Percentiles rank a stretch among this genome's conserved stretches.
These are phyloP conservation scores for Cercospora sp. DNA, from an alignment of 2,329 filamentous ascomycete genomes.

Conservation along the genomic window DNA sequence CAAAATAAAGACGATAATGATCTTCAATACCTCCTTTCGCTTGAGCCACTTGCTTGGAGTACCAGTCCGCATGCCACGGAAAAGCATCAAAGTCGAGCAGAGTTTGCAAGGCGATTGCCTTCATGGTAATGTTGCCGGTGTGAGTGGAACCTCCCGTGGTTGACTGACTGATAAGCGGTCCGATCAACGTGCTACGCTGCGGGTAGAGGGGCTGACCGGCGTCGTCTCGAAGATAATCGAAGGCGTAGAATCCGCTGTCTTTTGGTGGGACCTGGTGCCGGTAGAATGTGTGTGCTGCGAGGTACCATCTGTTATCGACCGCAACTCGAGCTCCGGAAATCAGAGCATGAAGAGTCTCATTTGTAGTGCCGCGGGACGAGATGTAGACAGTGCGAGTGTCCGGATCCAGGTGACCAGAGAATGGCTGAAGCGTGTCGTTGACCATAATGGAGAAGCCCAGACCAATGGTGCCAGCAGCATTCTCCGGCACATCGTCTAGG, in stretches of 20 bases:
- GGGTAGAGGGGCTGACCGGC: background rate
- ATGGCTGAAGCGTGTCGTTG: background rate
- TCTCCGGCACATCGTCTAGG: background rate
- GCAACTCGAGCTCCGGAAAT: background rate
- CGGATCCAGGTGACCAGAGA: background rate
- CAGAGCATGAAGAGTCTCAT: background rate
- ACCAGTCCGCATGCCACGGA: background rate
- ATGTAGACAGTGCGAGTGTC: background rate
- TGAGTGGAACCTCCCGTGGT: background rate
- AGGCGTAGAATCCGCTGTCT: background rate
- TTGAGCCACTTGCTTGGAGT: background rate
- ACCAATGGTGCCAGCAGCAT: background rate
- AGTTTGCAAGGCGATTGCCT: background rate
- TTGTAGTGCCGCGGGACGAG: background rate
- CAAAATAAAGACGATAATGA: background rate
- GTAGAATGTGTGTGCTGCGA: background rate
- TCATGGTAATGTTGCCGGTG: background rate
- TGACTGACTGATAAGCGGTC: background rate
- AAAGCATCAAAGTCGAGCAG: background rate
- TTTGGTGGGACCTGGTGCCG: background rate
- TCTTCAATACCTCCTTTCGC: background rate
- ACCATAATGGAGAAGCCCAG: background rate
- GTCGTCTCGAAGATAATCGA: background rate
- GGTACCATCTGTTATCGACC: background rate
- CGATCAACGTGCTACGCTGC: background rate